phyloP scores from a whole-genome alignment of 2,329 filamentous ascomycete genomes.

The Lojkania enalia region DNA sequence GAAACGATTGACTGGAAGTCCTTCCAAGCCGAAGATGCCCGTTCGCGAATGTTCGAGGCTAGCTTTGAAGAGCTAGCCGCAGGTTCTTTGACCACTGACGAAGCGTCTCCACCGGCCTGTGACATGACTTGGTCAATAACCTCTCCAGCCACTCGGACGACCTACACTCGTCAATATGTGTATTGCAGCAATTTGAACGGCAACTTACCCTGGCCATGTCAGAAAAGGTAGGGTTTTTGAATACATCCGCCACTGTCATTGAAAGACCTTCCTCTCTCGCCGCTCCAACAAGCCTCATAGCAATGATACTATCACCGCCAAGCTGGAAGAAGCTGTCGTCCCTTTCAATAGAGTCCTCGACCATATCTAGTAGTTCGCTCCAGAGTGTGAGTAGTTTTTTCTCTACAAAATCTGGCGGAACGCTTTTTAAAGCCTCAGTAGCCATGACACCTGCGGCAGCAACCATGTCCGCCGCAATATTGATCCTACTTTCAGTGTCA shows the following conservation, averaged over 20 bases:
- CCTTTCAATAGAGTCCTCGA: constrained; percentile 36
- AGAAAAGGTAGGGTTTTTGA: constrained; percentile 39
- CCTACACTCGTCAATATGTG: constrained; percentile 20
- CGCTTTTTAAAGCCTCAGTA: constrained; percentile 31
- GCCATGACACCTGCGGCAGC: constrained; percentile 35
- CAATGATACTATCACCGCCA: constrained; percentile 39
- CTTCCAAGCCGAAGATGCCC: constrained; percentile 29
- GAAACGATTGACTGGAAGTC: constrained; percentile 38
- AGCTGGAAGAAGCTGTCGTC: constrained; percentile 41
- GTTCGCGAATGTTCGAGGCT: constrained; percentile 16
- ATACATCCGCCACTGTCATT: constrained; percentile 41
- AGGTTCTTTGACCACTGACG: constrained; percentile 17
- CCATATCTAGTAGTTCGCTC: constrained; percentile 39
- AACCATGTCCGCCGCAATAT: constrained; percentile 39
- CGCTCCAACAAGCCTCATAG: constrained; percentile 39
- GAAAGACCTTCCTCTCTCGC: constrained; percentile 38
- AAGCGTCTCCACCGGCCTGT: constrained; percentile 28
- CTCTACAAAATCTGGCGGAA: constrained; percentile 37
- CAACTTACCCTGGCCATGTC: constrained; percentile 36
- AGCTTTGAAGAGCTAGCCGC: constrained; percentile 21
- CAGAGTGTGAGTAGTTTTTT: constrained; percentile 38
- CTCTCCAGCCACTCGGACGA: constrained; percentile 39
- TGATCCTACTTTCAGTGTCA: constrained; percentile 33
- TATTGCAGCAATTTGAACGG: background rate
- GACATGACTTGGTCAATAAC: constrained; percentile 42